Conservation (phyloP, 2,329 filamentous ascomycete genomes). For the Scedosporium dehoogii region DNA sequence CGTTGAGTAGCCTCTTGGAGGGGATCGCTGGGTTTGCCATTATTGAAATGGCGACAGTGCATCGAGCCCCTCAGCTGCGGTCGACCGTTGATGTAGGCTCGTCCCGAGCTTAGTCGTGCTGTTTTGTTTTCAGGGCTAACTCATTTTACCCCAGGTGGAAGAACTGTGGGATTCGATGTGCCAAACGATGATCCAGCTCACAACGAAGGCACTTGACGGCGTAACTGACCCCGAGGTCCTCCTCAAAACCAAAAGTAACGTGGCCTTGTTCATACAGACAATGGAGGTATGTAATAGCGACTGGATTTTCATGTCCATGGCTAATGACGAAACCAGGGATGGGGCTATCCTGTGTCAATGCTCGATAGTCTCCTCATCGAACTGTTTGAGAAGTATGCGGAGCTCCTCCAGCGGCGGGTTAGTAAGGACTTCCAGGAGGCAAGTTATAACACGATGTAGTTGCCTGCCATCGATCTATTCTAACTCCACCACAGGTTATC, state of each 20-base stretch:
- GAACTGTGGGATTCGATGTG: slow-evolving; percentile 99
- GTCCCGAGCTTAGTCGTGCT: neutral
- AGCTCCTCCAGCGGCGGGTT: slow-evolving; percentile 80
- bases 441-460: slow-evolving; percentile 9
- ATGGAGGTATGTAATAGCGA: slow-evolving; percentile 64
- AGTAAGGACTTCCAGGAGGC: slow-evolving; percentile 94
- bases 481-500: slow-evolving; percentile 38
- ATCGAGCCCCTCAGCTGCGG: slow-evolving; percentile 71
- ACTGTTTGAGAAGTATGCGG: slow-evolving; percentile 88
- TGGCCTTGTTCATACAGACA: slow-evolving; percentile 92
- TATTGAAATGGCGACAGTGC: slow-evolving; percentile 89
- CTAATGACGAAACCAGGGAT: slow-evolving; percentile 45
- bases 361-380: slow-evolving; percentile 80
- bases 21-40: slow-evolving; percentile 95
- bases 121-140: neutral
- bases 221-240: slow-evolving; percentile 84
- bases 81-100: slow-evolving; percentile 65
- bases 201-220: slow-evolving; percentile 65
- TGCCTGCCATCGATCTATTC: too few species aligned
- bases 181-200: slow-evolving; percentile 71
- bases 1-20: slow-evolving; percentile 78
- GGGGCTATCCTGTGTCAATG: slow-evolving; percentile 74
- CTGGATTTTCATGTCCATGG: neutral
- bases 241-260: slow-evolving; percentile 83
- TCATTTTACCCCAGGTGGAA: slow-evolving; percentile 54